These are phyloP conservation scores for Eucalyptus sp. DNA, from an alignment of 345 rosid species.

Conservation along the genomic window DNA sequence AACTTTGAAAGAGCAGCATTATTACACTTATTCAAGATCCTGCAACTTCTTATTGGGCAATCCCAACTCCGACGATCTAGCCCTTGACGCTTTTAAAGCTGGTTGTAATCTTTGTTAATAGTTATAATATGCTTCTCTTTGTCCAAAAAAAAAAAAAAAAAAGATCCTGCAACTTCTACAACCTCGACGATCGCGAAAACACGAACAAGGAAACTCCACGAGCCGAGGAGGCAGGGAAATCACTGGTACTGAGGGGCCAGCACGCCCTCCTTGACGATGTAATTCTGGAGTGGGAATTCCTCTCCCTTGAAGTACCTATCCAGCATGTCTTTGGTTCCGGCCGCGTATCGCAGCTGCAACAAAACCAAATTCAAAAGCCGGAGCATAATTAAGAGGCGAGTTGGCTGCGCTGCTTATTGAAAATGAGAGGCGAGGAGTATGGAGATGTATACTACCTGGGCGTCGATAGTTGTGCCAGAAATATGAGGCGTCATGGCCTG, in stretches of 20 bases:
- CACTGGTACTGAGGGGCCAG: constrained; percentile 73
- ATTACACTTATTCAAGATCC: not conserved
- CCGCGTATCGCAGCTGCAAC: constrained; percentile 72
- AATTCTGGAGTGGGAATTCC: constrained; percentile 61
- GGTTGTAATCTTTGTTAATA: no score
- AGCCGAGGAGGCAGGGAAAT: not conserved
- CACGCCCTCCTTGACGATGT: constrained; percentile 75
- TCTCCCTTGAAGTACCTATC: constrained; percentile 84
- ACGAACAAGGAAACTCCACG: not conserved
- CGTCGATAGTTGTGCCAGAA: constrained; percentile 94
- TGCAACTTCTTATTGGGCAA: not conserved
- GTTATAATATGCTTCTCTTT: no score
- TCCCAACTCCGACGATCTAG: no score
- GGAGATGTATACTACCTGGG: constrained; percentile 31
- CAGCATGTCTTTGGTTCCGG: constrained; percentile 86
- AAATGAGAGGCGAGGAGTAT: not conserved
- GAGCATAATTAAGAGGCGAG: not conserved
- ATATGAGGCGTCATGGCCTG: constrained; percentile 97
- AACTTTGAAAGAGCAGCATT: not conserved
- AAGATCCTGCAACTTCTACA: not conserved
- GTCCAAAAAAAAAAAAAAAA: no score
- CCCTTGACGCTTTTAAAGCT: no score
- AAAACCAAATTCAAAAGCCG: not conserved
- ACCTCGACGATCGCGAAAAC: not conserved
- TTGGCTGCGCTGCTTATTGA: not conserved